phyloP scores from a whole-genome alignment of 208 protist genomes.

The Porcisia deanei region DNA sequence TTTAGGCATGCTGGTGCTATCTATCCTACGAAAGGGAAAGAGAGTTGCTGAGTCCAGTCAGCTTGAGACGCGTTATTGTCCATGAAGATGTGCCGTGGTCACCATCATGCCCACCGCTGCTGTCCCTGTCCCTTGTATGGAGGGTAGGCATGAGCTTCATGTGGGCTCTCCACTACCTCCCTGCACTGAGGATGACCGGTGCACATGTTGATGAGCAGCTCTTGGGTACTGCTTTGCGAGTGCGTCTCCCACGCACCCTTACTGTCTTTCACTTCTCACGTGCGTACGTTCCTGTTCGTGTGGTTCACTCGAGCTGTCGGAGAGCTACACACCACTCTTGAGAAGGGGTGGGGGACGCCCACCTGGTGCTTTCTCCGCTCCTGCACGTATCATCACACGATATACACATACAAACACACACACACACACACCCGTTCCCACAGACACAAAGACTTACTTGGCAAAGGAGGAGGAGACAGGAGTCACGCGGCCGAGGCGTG shows the following conservation, averaged over 20 bases:
- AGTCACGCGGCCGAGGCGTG: not conserved
- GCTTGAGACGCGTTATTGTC: not conserved
- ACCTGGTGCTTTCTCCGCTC: not conserved
- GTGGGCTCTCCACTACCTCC: not conserved
- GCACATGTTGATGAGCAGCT: not conserved
- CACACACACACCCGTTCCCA: not conserved
- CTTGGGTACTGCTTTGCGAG: not conserved
- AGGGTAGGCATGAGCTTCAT: not conserved
- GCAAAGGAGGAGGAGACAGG: not conserved
- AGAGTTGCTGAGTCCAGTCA: not conserved
- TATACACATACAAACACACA: not conserved
- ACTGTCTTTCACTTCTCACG: not conserved
- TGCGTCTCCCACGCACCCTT: not conserved
- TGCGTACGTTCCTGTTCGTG: not conserved
- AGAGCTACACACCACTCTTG: not conserved
- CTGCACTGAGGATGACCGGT: not conserved
- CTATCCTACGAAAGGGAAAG: not conserved
- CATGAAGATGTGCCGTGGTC: not conserved
- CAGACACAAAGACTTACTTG: not conserved
- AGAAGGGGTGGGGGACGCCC: not conserved
- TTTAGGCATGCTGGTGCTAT: not conserved
- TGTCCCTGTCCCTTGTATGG: not conserved
- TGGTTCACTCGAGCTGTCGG: not conserved
- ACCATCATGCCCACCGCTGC: not conserved
- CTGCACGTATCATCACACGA: not conserved